Evolutionary conservation across 495 filamentous ascomycete species (phyloP).

Genomic region (Niebla homalea): DNA sequence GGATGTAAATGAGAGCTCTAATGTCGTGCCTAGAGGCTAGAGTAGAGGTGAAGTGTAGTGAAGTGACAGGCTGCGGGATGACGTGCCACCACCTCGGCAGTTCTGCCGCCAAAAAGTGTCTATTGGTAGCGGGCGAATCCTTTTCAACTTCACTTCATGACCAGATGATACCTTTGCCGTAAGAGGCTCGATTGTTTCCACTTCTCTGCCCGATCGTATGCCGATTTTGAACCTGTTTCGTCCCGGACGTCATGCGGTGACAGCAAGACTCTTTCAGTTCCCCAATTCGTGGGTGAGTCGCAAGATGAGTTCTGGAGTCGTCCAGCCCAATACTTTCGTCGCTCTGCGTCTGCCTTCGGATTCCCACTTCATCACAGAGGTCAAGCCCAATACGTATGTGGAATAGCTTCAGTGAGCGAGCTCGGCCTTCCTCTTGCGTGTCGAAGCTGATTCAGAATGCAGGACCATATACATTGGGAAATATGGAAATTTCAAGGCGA

Average conservation of each 20-base stretch:
- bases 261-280: background rate
- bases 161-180: too few species aligned
- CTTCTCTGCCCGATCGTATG: too few species aligned
- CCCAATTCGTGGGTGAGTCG: background rate
- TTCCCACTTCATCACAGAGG: constrained; percentile 44
- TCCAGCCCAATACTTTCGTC: constrained; percentile 52
- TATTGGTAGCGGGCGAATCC: too few species aligned
- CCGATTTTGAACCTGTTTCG: too few species aligned
- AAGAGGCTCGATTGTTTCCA: too few species aligned
- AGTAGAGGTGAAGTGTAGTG: too few species aligned
- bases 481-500: constrained; percentile 76
- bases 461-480: constrained; percentile 78
- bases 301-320: constrained; percentile 17
- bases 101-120: too few species aligned
- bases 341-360: constrained; percentile 57
- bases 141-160: too few species aligned
- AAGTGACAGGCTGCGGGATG: too few species aligned
- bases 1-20: too few species aligned
- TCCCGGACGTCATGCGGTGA: background rate
- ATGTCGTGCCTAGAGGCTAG: too few species aligned
- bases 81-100: too few species aligned
- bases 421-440: constrained; percentile 2
- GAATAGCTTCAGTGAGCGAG: constrained; percentile 20
- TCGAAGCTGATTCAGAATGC: constrained; percentile 16
- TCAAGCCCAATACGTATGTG: constrained; percentile 68